Evolutionary conservation across 495 filamentous ascomycete genomes (phyloP).

Genomic region (Penicillium bialowiezense): DNA sequence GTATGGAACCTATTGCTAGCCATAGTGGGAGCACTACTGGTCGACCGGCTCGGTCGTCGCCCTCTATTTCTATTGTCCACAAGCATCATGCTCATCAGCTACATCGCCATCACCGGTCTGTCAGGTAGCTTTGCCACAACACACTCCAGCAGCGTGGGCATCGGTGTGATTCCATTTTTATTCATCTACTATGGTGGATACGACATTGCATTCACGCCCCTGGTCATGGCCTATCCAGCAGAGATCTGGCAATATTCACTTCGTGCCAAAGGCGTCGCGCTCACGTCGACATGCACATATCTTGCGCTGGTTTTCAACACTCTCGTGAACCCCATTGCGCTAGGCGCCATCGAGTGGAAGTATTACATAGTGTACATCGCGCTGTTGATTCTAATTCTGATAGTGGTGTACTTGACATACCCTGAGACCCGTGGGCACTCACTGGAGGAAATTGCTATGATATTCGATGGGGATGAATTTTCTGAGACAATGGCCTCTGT

Average conservation of each 20-base stretch:
- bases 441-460: constrained; percentile 59
- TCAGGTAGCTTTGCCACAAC: constrained; percentile 51
- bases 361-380: constrained; percentile 58
- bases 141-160: constrained; percentile 39
- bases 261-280: constrained; percentile 63
- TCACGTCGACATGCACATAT: constrained; percentile 29
- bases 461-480: constrained; percentile 41
- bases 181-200: constrained; percentile 57
- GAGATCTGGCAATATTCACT: constrained; percentile 65
- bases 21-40: constrained; percentile 47
- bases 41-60: constrained; percentile 57
- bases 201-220: constrained; percentile 55
- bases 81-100: constrained; percentile 53
- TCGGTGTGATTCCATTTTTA: constrained; percentile 55
- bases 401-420: constrained; percentile 58
- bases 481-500: no score
- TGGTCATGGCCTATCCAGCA: constrained; percentile 58
- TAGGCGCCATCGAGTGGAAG: constrained; percentile 54
- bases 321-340: constrained; percentile 58
- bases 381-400: constrained; percentile 53
- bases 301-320: constrained; percentile 50
- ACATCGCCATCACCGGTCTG: constrained; percentile 52
- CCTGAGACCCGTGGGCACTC: constrained; percentile 62
- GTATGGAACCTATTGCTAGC: constrained; percentile 47
- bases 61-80: constrained; percentile 54